Conservation (phyloP, 106 monocot genomes). For the Alisma plantagoaquatica region DNA sequence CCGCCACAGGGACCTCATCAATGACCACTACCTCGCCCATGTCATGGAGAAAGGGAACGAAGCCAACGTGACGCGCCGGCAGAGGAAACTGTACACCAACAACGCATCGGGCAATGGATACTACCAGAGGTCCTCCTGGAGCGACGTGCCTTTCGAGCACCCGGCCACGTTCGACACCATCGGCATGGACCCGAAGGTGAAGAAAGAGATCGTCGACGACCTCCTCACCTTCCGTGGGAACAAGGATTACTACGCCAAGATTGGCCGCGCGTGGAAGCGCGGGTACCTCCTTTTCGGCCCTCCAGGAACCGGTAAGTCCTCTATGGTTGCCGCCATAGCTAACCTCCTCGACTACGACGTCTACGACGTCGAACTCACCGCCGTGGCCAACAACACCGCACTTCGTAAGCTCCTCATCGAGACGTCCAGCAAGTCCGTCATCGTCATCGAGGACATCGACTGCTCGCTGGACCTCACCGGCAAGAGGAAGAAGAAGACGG, state of each 20-base stretch:
- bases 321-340: slow-evolving; percentile 19
- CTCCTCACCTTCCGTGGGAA: slow-evolving; percentile 6
- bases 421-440: slow-evolving; percentile 5
- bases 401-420: too few relatives aligned
- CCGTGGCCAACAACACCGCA: too few relatives aligned
- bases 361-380: too few relatives aligned
- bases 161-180: slow-evolving; percentile 26
- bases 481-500: background rate
- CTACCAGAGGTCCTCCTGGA: slow-evolving; percentile 2
- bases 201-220: slow-evolving; percentile 13
- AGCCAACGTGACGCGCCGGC: slow-evolving; percentile 1
- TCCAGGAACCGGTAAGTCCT: slow-evolving; percentile 22
- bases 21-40: background rate
- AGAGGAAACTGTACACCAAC: slow-evolving; percentile 28
- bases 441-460: slow-evolving; percentile 13
- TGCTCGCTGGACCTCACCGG: slow-evolving; percentile 10
- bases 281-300: slow-evolving; percentile 26
- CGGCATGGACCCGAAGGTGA: slow-evolving; percentile 16
- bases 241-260: slow-evolving; percentile 19
- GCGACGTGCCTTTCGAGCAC: slow-evolving; percentile 22
- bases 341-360: slow-evolving; percentile 22
- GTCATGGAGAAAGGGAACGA: slow-evolving; percentile 11
- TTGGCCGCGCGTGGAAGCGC: slow-evolving; percentile 23
- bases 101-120: background rate
- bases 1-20: slow-evolving; percentile 3